Conservation (phyloP, 352 stramenopile species). For the Phytophthora aleatoria region DNA sequence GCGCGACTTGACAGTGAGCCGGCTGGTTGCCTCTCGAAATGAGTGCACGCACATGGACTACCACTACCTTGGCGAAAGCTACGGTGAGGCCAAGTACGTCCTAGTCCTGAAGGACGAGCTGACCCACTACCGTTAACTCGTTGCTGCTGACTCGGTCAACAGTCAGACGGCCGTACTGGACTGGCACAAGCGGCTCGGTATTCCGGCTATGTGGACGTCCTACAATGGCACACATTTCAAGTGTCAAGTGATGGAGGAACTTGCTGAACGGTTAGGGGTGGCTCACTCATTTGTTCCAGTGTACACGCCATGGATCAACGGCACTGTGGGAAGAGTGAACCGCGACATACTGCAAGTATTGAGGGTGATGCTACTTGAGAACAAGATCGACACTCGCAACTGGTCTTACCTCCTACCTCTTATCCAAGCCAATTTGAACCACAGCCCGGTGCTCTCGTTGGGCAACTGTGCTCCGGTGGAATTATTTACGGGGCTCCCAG, state of each 20-base stretch:
- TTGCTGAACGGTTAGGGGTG: neutral
- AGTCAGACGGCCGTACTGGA: slow-evolving; percentile 8
- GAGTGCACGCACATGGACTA: too few species aligned
- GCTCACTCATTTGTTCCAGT: neutral
- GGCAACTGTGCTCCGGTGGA: neutral
- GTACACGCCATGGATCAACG: slow-evolving; percentile 12
- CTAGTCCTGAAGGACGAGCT: slow-evolving; percentile 14
- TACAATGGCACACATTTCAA: slow-evolving; percentile 16
- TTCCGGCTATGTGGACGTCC: neutral
- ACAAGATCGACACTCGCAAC: slow-evolving; percentile 10
- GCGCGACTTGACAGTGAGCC: too few species aligned
- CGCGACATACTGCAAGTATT: slow-evolving; percentile 17
- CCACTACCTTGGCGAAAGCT: neutral
- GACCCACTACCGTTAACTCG: slow-evolving; percentile 7
- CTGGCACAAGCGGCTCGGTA: slow-evolving; percentile 7
- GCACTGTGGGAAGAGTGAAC: neutral
- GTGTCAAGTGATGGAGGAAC: neutral
- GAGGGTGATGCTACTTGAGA: slow-evolving; percentile 6
- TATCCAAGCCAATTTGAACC: slow-evolving; percentile 9
- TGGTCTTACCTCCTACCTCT: slow-evolving; percentile 17
- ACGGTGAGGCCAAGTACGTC: slow-evolving; percentile 3
- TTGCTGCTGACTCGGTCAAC: neutral
- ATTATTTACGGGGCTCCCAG: neutral
- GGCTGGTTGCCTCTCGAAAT: too few species aligned
- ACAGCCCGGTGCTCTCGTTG: neutral